Evolutionary conservation across 2,329 filamentous ascomycete species (phyloP).

Genomic region (Trichoderma gracile): DNA sequence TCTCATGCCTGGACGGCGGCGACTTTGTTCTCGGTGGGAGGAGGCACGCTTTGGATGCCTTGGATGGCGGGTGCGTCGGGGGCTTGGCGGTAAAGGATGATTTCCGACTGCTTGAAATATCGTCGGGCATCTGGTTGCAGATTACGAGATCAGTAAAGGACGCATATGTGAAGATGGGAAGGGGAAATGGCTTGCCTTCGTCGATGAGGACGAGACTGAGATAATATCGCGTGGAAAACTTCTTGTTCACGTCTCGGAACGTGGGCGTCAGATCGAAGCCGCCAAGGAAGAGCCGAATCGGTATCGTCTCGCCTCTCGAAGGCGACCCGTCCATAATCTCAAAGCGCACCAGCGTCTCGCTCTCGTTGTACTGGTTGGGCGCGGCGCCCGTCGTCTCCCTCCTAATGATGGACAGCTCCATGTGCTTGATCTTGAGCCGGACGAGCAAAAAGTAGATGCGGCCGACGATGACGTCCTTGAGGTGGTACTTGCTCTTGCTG

Average conservation of each 20-base stretch:
- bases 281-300: slow-evolving; percentile 93
- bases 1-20: slow-evolving; percentile 31
- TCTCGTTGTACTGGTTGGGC: slow-evolving; percentile 99
- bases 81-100: slow-evolving; percentile 88
- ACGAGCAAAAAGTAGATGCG: slow-evolving; percentile 98
- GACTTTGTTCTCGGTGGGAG: slow-evolving; percentile 43
- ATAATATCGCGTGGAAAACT: slow-evolving; percentile 98
- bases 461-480: slow-evolving; percentile 98
- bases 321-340: slow-evolving; percentile 99
- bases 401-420: slow-evolving; percentile 97
- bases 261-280: slow-evolving; percentile 97
- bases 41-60: slow-evolving; percentile 44
- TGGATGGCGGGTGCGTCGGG: slow-evolving; percentile 51
- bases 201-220: slow-evolving; percentile 94
- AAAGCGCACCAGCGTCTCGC: slow-evolving; percentile 94
- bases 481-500: slow-evolving; percentile 97
- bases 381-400: slow-evolving; percentile 94
- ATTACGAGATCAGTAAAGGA: neutral
- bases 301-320: slow-evolving; percentile 90
- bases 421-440: slow-evolving; percentile 98
- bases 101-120: slow-evolving; percentile 99
- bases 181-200: slow-evolving; percentile 62
- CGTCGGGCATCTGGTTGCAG: slow-evolving; percentile 75
- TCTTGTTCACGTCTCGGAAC: slow-evolving; percentile 99
- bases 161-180: no score